Base-by-base conservation (phyloP, 441 rosid genomes). In the Eutrema salsugineum region DNA sequence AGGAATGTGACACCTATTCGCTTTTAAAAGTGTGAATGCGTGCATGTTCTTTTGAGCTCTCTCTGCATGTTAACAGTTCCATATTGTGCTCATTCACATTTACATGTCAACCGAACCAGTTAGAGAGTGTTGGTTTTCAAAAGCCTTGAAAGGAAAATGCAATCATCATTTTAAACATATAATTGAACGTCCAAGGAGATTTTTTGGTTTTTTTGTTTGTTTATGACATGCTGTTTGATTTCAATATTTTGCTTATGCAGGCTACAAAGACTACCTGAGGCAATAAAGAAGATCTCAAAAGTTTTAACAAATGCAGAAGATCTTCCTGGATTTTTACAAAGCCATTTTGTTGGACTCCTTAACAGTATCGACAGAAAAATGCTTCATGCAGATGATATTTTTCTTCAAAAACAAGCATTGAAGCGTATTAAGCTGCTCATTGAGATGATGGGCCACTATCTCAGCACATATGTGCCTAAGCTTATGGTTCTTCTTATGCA, bases 401-500 rank as follows among this genome's bases (percentile, higher is more conserved):
- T 77, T 20, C 82, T 89, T 78, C 98, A 94, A 92, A 90, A 82
- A 80, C 97, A 91, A 86, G 99, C 99, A 67, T 74, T 96, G 84
- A 83, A 82, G 77, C 95, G 98, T 51, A 93, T 96, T 60, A 88
- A 91, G 81, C 86, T 96, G 87, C 84, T 96, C 78, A 94, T 96
- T 77, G 84, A 87, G 76, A 86, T 93, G 96, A 96, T 96, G 97
- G 98, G 98, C 66, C 87, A 87, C 61, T 91, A 88, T 69, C 87
- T 93, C 66, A 88, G 80, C 76, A 93, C 98, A 63, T 90, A 93
- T 79, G 93, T 94, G 76, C 99, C 98, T 39, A 96, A 96, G 82
- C 78, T 96, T 72, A 86, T 94, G 94, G 98, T 96, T 79, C 96
- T 96, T 81, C 97, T 96, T 69, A 90, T 91, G 98, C 97, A 94